Base-by-base conservation (phyloP, 2,329 filamentous ascomycete species). In the Ceratocystis cubensis region DNA sequence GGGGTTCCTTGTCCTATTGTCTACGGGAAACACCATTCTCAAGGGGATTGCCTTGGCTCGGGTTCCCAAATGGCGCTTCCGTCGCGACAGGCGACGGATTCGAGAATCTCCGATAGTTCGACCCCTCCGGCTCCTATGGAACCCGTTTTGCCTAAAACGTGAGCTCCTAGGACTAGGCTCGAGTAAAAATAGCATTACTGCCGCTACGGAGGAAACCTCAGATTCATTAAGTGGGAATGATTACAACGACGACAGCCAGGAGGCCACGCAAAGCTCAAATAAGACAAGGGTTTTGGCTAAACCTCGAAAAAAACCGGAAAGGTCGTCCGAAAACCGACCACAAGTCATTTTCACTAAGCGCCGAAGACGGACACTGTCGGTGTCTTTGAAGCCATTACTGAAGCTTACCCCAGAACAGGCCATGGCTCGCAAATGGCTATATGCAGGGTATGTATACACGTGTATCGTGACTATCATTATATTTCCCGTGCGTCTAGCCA, bases 11-110 rank as follows among this genome's bases (percentile, higher is more conserved):
- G 75, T 96, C 17, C 84, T 96, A 65, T 76, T 93, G 3, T 78
- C 84, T 5, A 95, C 91, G 73, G 84, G 84, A 37, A 81, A 85
- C 37, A 83, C 94, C 13, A 83, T 97, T 45, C 82, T 82, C 71
- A 95, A 90, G 88, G 91, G 89, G 59, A 88, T 97, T 65, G 83
- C 87, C 30, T 78, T 99, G 69, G 92, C 93, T 63, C 83, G 93
- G 67, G 89, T 97, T 20, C 94, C 94, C 1, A 91, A 86, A 71
- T 96, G 93, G 91, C 88, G 92, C 56, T 92, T 97, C 71, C 83
- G 85, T 71, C 84, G 86, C 66, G 77, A 80, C 8, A 20, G 50
- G 63, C 20, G n/a, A n/a, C 50, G 65, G 13, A 33, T 45, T 13
- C 50, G 65, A 7, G 41, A 41, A 13, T 22, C 33, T 5, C 53